Evolutionary conservation across 352 stramenopile species (phyloP).

Genomic region (Globisporangium perplexum): DNA sequence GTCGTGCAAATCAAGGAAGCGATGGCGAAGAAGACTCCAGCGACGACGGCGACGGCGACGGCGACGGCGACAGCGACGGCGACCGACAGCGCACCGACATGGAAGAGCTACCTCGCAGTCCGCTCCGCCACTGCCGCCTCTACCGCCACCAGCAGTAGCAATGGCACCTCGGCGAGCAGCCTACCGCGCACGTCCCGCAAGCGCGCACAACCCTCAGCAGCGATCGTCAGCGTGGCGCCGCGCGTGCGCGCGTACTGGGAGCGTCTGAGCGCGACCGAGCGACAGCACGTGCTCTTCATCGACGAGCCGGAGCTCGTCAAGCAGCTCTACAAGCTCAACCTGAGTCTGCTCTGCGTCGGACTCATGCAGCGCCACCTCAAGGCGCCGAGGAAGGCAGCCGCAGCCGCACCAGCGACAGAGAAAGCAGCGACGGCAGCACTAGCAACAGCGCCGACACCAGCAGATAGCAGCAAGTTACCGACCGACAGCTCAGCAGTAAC

Average conservation of each 20-base stretch:
- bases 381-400: slow-evolving; percentile 22
- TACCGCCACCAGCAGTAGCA: background rate
- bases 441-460: background rate
- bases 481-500: background rate
- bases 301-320: slow-evolving; percentile 80
- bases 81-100: slow-evolving; percentile 33
- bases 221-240: slow-evolving; percentile 3
- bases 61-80: no score
- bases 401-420: no score
- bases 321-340: slow-evolving; percentile 85
- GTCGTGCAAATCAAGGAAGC: background rate
- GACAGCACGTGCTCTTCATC: slow-evolving; percentile 74
- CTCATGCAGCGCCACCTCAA: slow-evolving; percentile 83
- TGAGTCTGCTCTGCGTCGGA: slow-evolving; percentile 76
- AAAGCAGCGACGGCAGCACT: background rate
- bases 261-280: slow-evolving; percentile 47
- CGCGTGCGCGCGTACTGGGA: slow-evolving; percentile 65
- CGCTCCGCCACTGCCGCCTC: slow-evolving; percentile 16
- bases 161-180: background rate
- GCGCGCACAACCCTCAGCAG: slow-evolving; percentile 22
- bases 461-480: slow-evolving; percentile 1
- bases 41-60: no score
- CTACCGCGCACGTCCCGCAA: slow-evolving; percentile 23
- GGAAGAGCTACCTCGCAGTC: slow-evolving; percentile 56
- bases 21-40: background rate